Evolutionary conservation across 148 eudicot genomes (phyloP), one percentile per base, ranked within the genome.

Genomic region (Silene uniflora): DNA sequence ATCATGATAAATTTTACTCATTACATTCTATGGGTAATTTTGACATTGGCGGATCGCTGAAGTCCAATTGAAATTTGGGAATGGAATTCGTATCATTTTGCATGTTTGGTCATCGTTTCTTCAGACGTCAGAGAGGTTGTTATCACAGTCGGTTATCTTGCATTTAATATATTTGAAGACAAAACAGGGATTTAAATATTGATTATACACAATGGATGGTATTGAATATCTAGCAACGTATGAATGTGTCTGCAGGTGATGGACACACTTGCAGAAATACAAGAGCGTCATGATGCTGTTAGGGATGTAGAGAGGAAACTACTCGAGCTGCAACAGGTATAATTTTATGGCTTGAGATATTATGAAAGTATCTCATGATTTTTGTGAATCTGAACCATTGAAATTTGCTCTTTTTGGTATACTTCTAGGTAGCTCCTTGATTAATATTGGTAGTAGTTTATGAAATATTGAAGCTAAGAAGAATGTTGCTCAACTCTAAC

Each of bases 191-290:
- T 13, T 27, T 64, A 64, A 21, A 27, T 67, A 35, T 47, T 21
- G 32, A 23, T 23, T 21, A 69, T 18, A 69, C 6, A 47, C 49
- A n/a, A 21, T 47, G 44, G 32, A 69, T 76, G 25, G 10, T 74
- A 18, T 74, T 62, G 35, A 18, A 44, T 56, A 59, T 59, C 25
- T 44, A 42, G 59, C 27, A 11, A 47, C 10, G 32, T 18, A 68
- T 68, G 9, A 4, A 42, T 42, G 44, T 42, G 6, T 42, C 11
- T 44, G 58, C 79, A 76, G 79, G 24, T 77, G 80, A 87, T 95
- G 91, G 97, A 91, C 72, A 92, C 98, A 12, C 89, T 95, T 60
- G 96, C 98, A 17, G 98, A 95, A 85, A 95, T 95, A 78, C 98
- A 92, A 75, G 98, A 95, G 80, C 97, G 97, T 21, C 98, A 90